Percentiles rank a stretch among this genome's conserved stretches.
Conservation (phyloP, 768 basidiomycete genomes). For the Kockovaella imperatae region DNA sequence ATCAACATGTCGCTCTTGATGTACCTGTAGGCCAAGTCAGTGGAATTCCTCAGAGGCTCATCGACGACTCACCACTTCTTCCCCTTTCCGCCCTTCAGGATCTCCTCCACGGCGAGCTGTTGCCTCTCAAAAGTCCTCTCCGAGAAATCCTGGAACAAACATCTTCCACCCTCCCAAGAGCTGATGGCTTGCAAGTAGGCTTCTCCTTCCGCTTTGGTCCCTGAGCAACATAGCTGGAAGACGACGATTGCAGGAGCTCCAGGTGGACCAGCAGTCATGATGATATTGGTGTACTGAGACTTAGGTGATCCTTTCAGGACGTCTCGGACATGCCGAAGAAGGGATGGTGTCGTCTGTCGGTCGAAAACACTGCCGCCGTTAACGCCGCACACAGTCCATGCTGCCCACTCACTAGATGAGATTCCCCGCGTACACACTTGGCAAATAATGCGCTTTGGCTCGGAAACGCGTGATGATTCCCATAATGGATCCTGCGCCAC, state of each 20-base stretch:
- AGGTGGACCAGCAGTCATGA: constrained; percentile 81
- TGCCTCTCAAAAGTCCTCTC: constrained; percentile 84
- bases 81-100: constrained; percentile 57
- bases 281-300: constrained; percentile 79
- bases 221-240: constrained; percentile 84
- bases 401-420: constrained; percentile 66
- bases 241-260: constrained; percentile 72
- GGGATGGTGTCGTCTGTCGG: constrained; percentile 72
- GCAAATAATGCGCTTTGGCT: constrained; percentile 78
- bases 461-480: constrained; percentile 86
- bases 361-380: constrained; percentile 64
- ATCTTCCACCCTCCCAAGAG: constrained; percentile 80
- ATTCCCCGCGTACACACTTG: constrained; percentile 85
- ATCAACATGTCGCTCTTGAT: constrained; percentile 76
- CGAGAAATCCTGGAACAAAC: constrained; percentile 78
- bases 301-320: constrained; percentile 82
- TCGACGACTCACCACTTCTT: constrained; percentile 53
- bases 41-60: background rate
- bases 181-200: constrained; percentile 73
- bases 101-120: constrained; percentile 85
- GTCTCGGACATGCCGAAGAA: constrained; percentile 86
- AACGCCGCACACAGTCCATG: background rate
- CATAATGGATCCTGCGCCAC: constrained; percentile 63
- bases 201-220: constrained; percentile 62
- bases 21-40: constrained; percentile 53